These are phyloP conservation scores for Citrullus mucosospermus DNA, from an alignment of 306 rosid species.

Conservation along the genomic window DNA sequence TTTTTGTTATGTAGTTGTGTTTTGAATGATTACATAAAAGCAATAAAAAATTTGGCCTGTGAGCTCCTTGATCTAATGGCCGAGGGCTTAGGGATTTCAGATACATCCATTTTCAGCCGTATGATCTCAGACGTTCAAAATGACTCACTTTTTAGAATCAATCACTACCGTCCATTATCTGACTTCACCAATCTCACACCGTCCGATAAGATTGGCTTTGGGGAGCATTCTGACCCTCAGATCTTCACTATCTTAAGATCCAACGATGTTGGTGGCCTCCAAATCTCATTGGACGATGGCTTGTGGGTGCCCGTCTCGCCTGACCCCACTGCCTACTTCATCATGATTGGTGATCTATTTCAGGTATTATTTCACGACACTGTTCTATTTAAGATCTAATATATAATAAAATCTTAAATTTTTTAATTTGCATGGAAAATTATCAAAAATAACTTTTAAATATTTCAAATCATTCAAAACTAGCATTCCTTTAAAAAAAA, in stretches of 20 bases:
- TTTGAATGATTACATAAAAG: slow-evolving; percentile 49
- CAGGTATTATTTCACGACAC: slow-evolving; percentile 27
- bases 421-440: too few species aligned
- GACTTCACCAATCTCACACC: slow-evolving; percentile 11
- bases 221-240: slow-evolving; percentile 98
- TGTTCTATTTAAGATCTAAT: too few species aligned
- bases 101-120: slow-evolving; percentile 41
- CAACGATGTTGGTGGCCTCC: slow-evolving; percentile 74
- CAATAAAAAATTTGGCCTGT: slow-evolving; percentile 43
- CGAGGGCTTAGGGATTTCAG: slow-evolving; percentile 63
- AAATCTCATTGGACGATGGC: slow-evolving; percentile 54
- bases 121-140: slow-evolving; percentile 50
- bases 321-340: slow-evolving; percentile 50
- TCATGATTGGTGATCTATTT: slow-evolving; percentile 74
- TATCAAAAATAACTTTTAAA: too few species aligned
- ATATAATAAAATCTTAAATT: too few species aligned
- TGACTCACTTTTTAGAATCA: slow-evolving; percentile 72
- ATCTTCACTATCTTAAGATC: slow-evolving; percentile 75
- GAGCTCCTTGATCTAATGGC: slow-evolving; percentile 71
- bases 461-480: too few species aligned
- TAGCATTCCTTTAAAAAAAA: too few species aligned
- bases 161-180: slow-evolving; percentile 54
- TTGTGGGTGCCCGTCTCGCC: slow-evolving; percentile 75
- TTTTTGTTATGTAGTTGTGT: slow-evolving; percentile 25
- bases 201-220: slow-evolving; percentile 42